These are phyloP conservation scores for Taphrina betulina DNA, from an alignment of 1,139 yeast genomes.

Conservation along the genomic window DNA sequence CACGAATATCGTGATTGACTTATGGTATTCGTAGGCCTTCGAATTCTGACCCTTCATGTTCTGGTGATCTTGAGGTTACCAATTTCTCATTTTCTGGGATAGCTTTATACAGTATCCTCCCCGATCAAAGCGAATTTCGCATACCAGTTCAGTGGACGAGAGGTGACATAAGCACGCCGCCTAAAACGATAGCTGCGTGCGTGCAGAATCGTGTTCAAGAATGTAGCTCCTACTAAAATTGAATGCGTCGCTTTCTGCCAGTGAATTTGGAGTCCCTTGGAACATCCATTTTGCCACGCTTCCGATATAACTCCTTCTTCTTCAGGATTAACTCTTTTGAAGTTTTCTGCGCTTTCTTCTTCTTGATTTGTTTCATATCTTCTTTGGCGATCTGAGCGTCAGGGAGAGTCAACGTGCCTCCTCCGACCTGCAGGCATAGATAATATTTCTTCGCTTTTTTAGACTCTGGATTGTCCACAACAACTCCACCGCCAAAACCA, in stretches of 20 bases:
- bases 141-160: too few species aligned
- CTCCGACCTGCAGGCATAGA: constrained; percentile 84
- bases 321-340: constrained; percentile 74
- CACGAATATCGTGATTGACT: too few species aligned
- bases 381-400: constrained; percentile 49
- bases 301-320: constrained; percentile 90
- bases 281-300: constrained; percentile 75
- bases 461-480: constrained; percentile 89
- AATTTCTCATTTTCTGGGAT: too few species aligned
- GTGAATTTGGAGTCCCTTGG: constrained; percentile 90
- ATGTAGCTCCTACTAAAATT: constrained; percentile 51
- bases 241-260: constrained; percentile 86
- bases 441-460: constrained; percentile 89
- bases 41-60: too few species aligned
- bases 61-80: too few species aligned
- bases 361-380: constrained; percentile 67
- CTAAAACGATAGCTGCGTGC: too few species aligned
- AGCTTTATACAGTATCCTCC: too few species aligned
- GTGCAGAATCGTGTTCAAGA: too few species aligned
- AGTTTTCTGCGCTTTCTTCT: constrained; percentile 42
- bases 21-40: too few species aligned
- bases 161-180: too few species aligned
- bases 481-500: constrained; percentile 95
- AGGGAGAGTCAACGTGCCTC: constrained; percentile 48
- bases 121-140: too few species aligned